Conservation (phyloP, 805 yeast species). For the Starmera quercuum region DNA sequence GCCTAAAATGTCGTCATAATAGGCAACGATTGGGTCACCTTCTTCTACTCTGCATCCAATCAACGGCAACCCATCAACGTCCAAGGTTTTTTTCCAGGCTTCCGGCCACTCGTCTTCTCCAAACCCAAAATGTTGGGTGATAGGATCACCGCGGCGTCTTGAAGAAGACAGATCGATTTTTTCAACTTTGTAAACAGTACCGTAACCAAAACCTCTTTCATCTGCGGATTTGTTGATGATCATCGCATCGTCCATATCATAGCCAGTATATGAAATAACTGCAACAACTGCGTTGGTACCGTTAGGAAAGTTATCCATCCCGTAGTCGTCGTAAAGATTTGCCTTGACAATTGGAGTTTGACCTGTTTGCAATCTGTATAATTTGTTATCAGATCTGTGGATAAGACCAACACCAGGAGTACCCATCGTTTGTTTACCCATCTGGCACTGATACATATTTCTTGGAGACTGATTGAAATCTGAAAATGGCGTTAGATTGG, state of each 20-base stretch:
- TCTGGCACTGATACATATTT: slow-evolving; percentile 99
- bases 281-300: slow-evolving; percentile 99
- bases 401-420: slow-evolving; percentile 95
- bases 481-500: slow-evolving; percentile 95
- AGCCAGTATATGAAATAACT: slow-evolving; percentile 96
- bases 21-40: slow-evolving; percentile 95
- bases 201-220: slow-evolving; percentile 97
- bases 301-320: slow-evolving; percentile 97
- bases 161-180: slow-evolving; percentile 73
- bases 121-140: slow-evolving; percentile 89
- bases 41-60: slow-evolving; percentile 85
- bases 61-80: slow-evolving; percentile 86
- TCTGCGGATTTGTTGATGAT: slow-evolving; percentile 94
- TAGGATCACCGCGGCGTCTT: slow-evolving; percentile 89
- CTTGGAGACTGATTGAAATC: slow-evolving; percentile 99
- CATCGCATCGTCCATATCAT: slow-evolving; percentile 99
- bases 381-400: slow-evolving; percentile 91
- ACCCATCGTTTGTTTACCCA: slow-evolving; percentile 99
- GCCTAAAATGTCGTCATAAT: slow-evolving; percentile 82
- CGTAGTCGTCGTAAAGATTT: slow-evolving; percentile 86
- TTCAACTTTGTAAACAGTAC: slow-evolving; percentile 93
- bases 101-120: slow-evolving; percentile 92
- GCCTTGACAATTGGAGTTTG: slow-evolving; percentile 98
- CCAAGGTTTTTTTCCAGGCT: slow-evolving; percentile 81
- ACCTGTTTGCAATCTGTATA: slow-evolving; percentile 88